Evolutionary conservation across 106 monocot genomes (phyloP).

Genomic region (Triglochin maritima): DNA sequence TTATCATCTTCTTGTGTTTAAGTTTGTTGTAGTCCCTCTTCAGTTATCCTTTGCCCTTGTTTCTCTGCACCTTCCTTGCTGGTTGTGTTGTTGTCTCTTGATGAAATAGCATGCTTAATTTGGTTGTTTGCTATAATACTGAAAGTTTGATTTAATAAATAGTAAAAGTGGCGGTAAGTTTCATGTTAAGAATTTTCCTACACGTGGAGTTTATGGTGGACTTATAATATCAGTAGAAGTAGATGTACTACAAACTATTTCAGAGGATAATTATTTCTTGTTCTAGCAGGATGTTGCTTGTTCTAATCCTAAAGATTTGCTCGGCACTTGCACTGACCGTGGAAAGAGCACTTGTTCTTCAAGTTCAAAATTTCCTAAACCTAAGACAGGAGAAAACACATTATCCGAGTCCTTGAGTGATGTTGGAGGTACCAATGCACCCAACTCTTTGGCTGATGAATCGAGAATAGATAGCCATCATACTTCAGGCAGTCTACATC

Average conservation of each 20-base stretch:
- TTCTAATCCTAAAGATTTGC: slow-evolving; percentile 6
- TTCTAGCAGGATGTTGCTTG: neutral
- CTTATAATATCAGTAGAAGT: too few species aligned
- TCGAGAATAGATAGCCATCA: slow-evolving; percentile 1
- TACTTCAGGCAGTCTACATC: neutral
- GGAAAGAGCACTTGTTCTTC: slow-evolving; percentile 9
- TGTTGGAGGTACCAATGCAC: neutral
- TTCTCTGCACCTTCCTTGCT: neutral
- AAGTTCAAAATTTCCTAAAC: neutral
- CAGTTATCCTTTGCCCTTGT: neutral
- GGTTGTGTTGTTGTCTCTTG: neutral
- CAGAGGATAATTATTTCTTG: neutral
- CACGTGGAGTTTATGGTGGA: too few species aligned
- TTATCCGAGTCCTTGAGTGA: slow-evolving; percentile 4
- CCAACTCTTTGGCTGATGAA: slow-evolving; percentile 1
- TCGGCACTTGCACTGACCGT: slow-evolving; percentile 6
- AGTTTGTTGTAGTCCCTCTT: neutral
- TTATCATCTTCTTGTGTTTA: neutral
- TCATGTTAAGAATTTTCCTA: too few species aligned
- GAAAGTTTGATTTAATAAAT: too few species aligned
- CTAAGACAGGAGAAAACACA: neutral
- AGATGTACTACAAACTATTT: too few species aligned
- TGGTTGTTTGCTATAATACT: too few species aligned
- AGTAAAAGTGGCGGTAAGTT: too few species aligned
- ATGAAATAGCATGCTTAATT: too few species aligned